Evolutionary conservation across 1,139 yeast genomes (phyloP).

Genomic region (Geotrichum cucujoidarum): DNA sequence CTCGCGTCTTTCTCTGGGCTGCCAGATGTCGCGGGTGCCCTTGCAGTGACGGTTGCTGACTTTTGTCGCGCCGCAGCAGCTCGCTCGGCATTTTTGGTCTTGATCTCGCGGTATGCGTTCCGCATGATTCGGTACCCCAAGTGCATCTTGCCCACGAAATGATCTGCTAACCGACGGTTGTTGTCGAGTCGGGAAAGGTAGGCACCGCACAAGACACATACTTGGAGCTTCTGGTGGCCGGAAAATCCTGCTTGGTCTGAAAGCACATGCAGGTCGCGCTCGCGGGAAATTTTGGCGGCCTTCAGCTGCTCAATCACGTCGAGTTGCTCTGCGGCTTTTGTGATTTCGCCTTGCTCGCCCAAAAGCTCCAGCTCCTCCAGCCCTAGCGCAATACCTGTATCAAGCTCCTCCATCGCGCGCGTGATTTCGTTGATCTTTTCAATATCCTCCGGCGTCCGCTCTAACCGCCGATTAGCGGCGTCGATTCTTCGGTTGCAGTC

Average conservation of each 20-base stretch:
- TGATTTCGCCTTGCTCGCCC: constrained; percentile 47
- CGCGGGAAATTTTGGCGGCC: constrained; percentile 39
- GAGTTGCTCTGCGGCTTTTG: constrained; percentile 48
- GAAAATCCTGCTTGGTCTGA: constrained; percentile 78
- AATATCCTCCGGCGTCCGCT: constrained; percentile 74
- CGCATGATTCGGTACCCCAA: constrained; percentile 76
- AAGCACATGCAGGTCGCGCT: constrained; percentile 50
- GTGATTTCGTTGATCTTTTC: constrained; percentile 59
- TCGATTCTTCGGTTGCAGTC: constrained; percentile 68
- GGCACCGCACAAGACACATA: constrained; percentile 89
- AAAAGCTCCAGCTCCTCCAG: constrained; percentile 64
- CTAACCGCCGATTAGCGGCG: constrained; percentile 61
- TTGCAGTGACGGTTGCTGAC: too few relatives aligned
- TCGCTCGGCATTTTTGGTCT: constrained; percentile 29
- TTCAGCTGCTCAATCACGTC: constrained; percentile 40
- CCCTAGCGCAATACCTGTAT: constrained; percentile 62
- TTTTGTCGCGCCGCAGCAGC: too few relatives aligned
- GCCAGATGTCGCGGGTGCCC: too few relatives aligned
- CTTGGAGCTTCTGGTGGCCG: constrained; percentile 86
- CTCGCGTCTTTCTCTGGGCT: too few relatives aligned
- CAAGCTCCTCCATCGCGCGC: constrained; percentile 61
- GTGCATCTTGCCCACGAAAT: constrained; percentile 84
- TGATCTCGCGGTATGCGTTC: constrained; percentile 50
- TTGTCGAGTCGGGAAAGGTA: constrained; percentile 81
- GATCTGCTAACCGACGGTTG: constrained; percentile 86